Conservation (phyloP, 2,329 filamentous ascomycete genomes). For the Cladophialophora carrionii region DNA sequence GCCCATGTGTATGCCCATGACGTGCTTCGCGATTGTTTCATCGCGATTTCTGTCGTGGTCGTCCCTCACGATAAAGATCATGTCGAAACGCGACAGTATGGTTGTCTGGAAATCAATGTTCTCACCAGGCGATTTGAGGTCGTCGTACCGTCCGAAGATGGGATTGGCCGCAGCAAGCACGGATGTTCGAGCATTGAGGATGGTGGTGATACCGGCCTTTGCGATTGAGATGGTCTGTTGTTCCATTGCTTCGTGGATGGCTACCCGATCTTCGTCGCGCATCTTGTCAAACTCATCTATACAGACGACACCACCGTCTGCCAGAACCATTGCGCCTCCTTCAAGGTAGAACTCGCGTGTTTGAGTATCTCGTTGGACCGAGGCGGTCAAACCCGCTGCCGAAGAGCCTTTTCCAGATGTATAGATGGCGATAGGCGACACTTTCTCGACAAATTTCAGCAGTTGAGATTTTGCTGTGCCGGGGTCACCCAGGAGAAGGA, state of each 20-base stretch:
- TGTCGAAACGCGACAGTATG: conserved; percentile 96
- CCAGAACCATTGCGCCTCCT: conserved; percentile 96
- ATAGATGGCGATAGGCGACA: conserved; percentile 95
- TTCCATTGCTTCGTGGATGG: conserved; percentile 99
- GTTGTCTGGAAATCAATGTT: conserved; percentile 99
- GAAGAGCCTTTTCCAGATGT: conserved; percentile 98
- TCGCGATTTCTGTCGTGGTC: conserved; percentile 89
- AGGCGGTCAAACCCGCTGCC: conserved; percentile 94
- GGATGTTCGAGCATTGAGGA: conserved; percentile 92
- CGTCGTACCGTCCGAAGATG: conserved; percentile 96
- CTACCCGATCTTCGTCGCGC: conserved; percentile 95
- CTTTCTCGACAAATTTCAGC: conserved; percentile 96
- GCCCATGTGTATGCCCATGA: conserved; percentile 97
- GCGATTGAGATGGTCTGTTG: conserved; percentile 99
- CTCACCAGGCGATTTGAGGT: conserved; percentile 94
- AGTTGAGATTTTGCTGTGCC: conserved; percentile 98
- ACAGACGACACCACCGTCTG: conserved; percentile 94
- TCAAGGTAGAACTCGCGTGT: conserved; percentile 97
- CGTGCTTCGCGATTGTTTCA: conserved; percentile 91
- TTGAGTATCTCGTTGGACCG: conserved; percentile 87
- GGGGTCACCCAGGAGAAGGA: conserved; percentile 91
- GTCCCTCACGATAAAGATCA: conserved; percentile 99
- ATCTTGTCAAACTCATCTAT: conserved; percentile 99
- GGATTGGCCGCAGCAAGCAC: conserved; percentile 95
- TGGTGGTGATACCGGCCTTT: conserved; percentile 94